phyloP scores from a whole-genome alignment of 331 rosid genomes.

The Malus hybrid region DNA sequence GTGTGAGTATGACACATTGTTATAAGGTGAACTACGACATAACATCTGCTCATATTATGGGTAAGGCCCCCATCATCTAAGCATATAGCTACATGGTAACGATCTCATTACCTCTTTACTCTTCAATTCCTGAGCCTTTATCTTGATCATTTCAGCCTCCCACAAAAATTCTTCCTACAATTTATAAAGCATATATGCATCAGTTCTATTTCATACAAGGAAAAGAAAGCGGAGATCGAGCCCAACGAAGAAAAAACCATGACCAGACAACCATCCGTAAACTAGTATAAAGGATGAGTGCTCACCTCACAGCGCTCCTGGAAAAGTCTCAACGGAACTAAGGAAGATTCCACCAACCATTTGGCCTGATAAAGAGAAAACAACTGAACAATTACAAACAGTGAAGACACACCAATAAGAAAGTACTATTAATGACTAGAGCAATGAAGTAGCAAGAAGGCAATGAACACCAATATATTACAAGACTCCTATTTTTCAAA shows the following conservation, averaged over 20 bases:
- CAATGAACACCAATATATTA: background rate
- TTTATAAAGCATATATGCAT: background rate
- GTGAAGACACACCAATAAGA: background rate
- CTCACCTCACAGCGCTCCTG: conserved; percentile 98
- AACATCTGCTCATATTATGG: background rate
- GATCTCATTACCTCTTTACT: conserved; percentile 80
- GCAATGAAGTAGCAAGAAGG: background rate
- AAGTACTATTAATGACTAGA: background rate
- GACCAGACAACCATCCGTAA: conserved; percentile 1
- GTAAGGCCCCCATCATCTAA: conserved; percentile 1
- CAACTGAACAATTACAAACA: conserved; percentile 4
- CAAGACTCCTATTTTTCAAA: background rate
- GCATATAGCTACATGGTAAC: background rate
- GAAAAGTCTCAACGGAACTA: conserved; percentile 82
- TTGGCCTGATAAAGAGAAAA: conserved; percentile 54
- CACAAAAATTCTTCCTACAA: conserved; percentile 91
- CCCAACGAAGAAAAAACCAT: conserved; percentile 14
- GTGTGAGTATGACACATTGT: background rate
- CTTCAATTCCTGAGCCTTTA: conserved; percentile 94
- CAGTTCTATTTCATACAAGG: background rate
- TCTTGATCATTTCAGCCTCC: conserved; percentile 95
- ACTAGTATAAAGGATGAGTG: background rate
- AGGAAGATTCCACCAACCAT: conserved; percentile 84
- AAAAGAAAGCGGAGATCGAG: background rate
- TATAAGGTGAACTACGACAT: background rate